These are phyloP conservation scores for Kwoniella shandongensis DNA, from an alignment of 768 basidiomycete species.

Conservation along the genomic window DNA sequence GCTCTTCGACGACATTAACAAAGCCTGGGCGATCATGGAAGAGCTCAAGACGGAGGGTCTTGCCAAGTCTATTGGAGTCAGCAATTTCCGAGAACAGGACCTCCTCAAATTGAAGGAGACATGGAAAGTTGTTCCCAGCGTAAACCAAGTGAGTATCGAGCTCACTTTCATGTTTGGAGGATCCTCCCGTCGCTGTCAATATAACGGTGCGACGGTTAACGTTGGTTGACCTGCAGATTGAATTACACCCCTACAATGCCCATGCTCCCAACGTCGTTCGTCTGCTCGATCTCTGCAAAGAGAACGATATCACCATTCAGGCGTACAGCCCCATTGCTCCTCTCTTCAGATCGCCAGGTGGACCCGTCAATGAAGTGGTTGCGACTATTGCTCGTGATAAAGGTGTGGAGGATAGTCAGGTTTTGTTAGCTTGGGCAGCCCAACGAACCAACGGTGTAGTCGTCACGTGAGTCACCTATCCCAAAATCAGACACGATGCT, in stretches of 20 bases:
- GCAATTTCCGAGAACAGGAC: constrained; percentile 53
- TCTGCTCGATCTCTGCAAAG: constrained; percentile 1
- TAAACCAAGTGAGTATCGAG: constrained; percentile 44
- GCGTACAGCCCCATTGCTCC: constrained; percentile 28
- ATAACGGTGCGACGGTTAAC: no score
- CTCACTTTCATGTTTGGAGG: no score
- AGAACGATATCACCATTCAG: constrained; percentile 21
- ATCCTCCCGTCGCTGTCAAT: no score
- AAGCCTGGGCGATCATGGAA: constrained; percentile 66
- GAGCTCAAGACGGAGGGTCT: constrained; percentile 56
- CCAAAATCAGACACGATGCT: no score
- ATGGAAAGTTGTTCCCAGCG: constrained; percentile 29
- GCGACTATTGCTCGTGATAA: constrained; percentile 21
- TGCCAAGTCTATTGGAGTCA: constrained; percentile 51
- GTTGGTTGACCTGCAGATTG: constrained; percentile 22
- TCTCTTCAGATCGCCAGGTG: constrained; percentile 19
- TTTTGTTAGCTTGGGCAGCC: constrained; percentile 23
- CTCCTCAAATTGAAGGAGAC: constrained; percentile 44
- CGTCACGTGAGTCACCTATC: constrained; percentile 21
- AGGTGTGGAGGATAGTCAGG: constrained; percentile 24
- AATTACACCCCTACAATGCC: constrained; percentile 25
- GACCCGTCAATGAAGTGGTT: constrained; percentile 23
- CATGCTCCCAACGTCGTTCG: constrained; percentile 24
- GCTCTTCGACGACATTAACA: neutral
- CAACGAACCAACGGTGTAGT: constrained; percentile 15